Base-by-base conservation (phyloP, 345 rosid genomes). In the Erysimum cheiranthoides region DNA sequence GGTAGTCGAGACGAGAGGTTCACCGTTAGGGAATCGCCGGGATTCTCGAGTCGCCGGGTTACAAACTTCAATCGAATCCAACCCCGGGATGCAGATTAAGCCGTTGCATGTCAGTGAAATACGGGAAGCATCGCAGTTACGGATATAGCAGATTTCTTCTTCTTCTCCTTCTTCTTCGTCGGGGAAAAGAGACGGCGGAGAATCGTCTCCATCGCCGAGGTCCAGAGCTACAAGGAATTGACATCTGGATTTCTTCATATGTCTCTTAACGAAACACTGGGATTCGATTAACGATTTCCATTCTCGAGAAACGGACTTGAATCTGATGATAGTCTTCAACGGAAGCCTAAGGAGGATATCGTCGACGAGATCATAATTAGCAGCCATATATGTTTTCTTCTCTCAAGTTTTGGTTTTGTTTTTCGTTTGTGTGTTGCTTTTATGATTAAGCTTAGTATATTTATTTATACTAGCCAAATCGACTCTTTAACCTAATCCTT, bases 321-420 rank as follows among this genome's bases (percentile, higher is more conserved):
- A 57, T 57, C 61, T 31, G 11, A 57, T 31, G 61, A 57, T 57
- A 3, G 61, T 31, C 61, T 57, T 57, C 39, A 57, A 4, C 21
- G 61, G 61, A 57, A 57, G 61, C 61, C 61, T 32, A 21, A 32
- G 12, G 39, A 57, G 61, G 6, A 57, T 57, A 6, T 57, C 40
- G 1, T 14, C 25, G 6, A 57, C 11, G 18, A 57, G 61, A 31
- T 57, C 61, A 3, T 32, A 51, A 25, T 25, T 27, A 52, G 16
- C 7, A 0, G 16, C 34, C 58, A 52, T n/a, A n/a, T n/a, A n/a
- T 53, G 59, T 16, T 46, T 16, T 46, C 21, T 16, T 16, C 21
- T 46, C 50, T 14, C 18, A n/a, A 45, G 9, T 45, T 46, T 46
- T 46, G 50, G 1, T 45, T 45, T 14, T 21, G 25, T 14, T 5